Conservation (phyloP, 2,329 filamentous ascomycete species). For the Penicillium sp. region DNA sequence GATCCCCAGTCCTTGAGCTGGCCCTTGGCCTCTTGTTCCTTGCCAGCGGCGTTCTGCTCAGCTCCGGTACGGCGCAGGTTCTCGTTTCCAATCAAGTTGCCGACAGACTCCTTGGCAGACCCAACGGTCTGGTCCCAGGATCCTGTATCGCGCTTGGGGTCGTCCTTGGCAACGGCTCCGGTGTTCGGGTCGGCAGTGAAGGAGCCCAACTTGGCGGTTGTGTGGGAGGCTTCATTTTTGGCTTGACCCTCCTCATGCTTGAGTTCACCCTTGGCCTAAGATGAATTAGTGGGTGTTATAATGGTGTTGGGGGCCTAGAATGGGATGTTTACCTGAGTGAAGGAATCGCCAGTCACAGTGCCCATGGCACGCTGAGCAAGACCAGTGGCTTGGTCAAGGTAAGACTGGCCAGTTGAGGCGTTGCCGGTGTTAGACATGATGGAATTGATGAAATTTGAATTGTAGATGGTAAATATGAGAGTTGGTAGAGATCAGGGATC, state of each 20-base stretch:
- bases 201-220: conserved; percentile 70
- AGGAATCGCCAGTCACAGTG: conserved; percentile 67
- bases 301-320: neutral
- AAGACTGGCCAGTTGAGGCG: conserved; percentile 76
- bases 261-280: conserved; percentile 63
- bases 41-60: conserved; percentile 75
- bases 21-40: conserved; percentile 77
- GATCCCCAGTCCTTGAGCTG: conserved; percentile 72
- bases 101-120: conserved; percentile 76
- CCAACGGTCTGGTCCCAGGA: conserved; percentile 89
- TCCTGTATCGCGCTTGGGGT: conserved; percentile 68
- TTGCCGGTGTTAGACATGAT: conserved; percentile 26
- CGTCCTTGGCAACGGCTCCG: conserved; percentile 69
- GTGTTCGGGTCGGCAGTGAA: conserved; percentile 63
- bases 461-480: neutral
- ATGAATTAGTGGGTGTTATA: conserved; percentile 25
- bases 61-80: conserved; percentile 70
- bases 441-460: conserved; percentile 12
- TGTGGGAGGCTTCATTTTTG: conserved; percentile 68
- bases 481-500: too few relatives aligned
- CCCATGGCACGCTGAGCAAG: conserved; percentile 70
- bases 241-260: conserved; percentile 65
- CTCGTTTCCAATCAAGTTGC: conserved; percentile 72
- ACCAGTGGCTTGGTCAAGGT: conserved; percentile 70
- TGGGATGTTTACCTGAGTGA: conserved; percentile 56